Base-by-base conservation (phyloP, 768 basidiomycete species). In the Termitomyces sp. region DNA sequence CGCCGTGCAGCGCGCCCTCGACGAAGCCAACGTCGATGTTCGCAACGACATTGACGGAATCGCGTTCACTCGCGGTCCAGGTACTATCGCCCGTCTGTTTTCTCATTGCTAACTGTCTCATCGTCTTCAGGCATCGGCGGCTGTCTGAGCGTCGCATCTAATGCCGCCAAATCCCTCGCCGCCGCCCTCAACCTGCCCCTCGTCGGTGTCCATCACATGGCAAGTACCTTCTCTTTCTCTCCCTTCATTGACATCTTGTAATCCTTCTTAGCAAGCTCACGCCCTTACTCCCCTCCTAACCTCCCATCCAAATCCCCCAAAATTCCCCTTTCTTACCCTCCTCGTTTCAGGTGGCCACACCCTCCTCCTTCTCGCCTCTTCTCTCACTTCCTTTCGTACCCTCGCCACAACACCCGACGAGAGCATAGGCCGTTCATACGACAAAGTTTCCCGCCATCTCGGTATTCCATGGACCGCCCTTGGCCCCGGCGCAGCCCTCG, bases 301-400 rank as follows among this genome's bases (percentile, higher is more conserved):
- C 0, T 71, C 78, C 8, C 71, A 68, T 53, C 56, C 70, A 10
- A 62, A 77, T 22, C 51, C 74, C 64, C 70, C 93, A 67, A 51
- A 62, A 22, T 98, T 88, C 66, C 96, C 96, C 0, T 98, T 95
- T 73, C 78, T 98, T 35, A 87, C 89, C 0, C 76, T 98, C 12
- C 78, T 98, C 17, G 77, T 96, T 46, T 95, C 93, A 0, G 96
- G 96, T n/a, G 95, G 95, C 2, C 96, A 98, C 67, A 94, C 95
- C 0, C 76, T 98, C 38, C 77, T 98, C 37, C 76, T 97, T 1
- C 83, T 96, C 11, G 90, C 86, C 1, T 74, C 66, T 0, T 84
- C 85, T 2, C 66, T 69, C 26, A 73, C 71, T 5, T 70, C 74
- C 0, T 97, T 90, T 67, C 74, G 75, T 56, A 80, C 88, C 38